Conservation (phyloP, 1,284 basidiomycete species). For the Thelephora terrestris region DNA sequence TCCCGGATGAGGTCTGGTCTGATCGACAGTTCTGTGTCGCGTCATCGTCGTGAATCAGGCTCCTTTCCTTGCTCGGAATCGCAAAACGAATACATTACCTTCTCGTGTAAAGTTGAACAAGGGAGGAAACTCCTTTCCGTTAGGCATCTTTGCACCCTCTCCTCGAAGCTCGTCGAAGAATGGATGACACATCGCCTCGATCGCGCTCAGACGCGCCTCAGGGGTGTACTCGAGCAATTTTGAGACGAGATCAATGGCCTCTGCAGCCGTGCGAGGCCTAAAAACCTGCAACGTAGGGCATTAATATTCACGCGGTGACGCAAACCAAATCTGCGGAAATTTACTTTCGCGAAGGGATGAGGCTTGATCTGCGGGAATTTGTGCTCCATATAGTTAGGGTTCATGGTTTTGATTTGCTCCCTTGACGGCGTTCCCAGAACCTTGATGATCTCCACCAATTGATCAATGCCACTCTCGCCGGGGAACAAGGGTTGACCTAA, state of each 20-base stretch:
- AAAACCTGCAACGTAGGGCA: slow-evolving; percentile 65
- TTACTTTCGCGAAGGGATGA: slow-evolving; percentile 86
- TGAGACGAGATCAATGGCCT: slow-evolving; percentile 93
- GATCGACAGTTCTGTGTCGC: slow-evolving; percentile 78
- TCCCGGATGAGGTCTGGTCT: slow-evolving; percentile 89
- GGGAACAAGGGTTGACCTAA: slow-evolving; percentile 98
- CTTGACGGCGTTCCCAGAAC: slow-evolving; percentile 96
- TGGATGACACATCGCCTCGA: slow-evolving; percentile 91
- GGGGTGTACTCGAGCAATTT: slow-evolving; percentile 97
- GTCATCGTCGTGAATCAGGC: neutral
- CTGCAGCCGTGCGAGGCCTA: slow-evolving; percentile 91
- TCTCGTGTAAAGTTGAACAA: slow-evolving; percentile 97
- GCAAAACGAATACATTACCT: slow-evolving; percentile 36
- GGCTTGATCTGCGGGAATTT: slow-evolving; percentile 99
- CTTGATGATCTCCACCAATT: slow-evolving; percentile 99
- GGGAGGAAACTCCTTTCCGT: slow-evolving; percentile 90
- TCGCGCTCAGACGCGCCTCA: slow-evolving; percentile 80
- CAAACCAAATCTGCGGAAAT: slow-evolving; percentile 9
- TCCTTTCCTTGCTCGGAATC: neutral
- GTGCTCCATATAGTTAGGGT: slow-evolving; percentile 99
- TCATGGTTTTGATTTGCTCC: slow-evolving; percentile 99
- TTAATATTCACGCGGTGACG: neutral
- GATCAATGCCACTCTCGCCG: slow-evolving; percentile 99
- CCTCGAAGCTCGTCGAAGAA: slow-evolving; percentile 96
- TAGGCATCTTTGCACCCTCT: slow-evolving; percentile 90